Base-by-base conservation (phyloP, 441 rosid species). In the Bocquillonia castaneifolia region DNA sequence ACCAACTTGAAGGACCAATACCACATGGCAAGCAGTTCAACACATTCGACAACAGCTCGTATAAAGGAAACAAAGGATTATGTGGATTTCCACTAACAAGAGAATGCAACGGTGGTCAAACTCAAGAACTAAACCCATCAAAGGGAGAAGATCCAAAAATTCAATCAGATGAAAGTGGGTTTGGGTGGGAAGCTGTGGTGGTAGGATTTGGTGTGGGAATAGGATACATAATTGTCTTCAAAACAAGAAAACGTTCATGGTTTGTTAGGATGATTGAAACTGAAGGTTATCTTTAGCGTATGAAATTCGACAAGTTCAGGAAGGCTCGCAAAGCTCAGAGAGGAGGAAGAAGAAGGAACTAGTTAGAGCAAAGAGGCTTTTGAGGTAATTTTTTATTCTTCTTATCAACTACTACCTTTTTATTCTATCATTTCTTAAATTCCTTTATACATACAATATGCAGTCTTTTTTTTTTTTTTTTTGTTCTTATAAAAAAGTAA, bases 261-360 rank as follows among this genome's bases (percentile, higher is more conserved):
- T 32, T 73, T 44, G 72, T 63, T 23, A 62, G 17, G n/a, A 67
- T 45, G 32, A 37, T 73, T 34, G 69, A 68, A 57, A 64, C 26
- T 10, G 23, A 52, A 60, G 6, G 26, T 0, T 25, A 2, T 20
- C 17, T 8, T 32, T 17, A 22, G 26, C 31, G 62, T 22, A 31
- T 10, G 3, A 42, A 42, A 9, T 0, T 42, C 14, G n/a, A 42
- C 48, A 42, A 42, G 48, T 3, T 55, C 31, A 55, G 15, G 42
- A 18, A 52, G 29, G 15, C 29, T 42, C n/a, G 40, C 40, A 37
- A 42, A 42, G 10, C 48, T 10, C 18, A 2, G n/a, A n/a, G n/a
- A n/a, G n/a, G n/a, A n/a, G n/a, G n/a, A 10, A 2, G 48, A 9
- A 42, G 48, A 12, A 42, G 48, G 13, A 42, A n/a, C n/a, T n/a